Conservation (phyloP, 192 early-diverging fungal genomes). For the Backusella tuberculispora region DNA sequence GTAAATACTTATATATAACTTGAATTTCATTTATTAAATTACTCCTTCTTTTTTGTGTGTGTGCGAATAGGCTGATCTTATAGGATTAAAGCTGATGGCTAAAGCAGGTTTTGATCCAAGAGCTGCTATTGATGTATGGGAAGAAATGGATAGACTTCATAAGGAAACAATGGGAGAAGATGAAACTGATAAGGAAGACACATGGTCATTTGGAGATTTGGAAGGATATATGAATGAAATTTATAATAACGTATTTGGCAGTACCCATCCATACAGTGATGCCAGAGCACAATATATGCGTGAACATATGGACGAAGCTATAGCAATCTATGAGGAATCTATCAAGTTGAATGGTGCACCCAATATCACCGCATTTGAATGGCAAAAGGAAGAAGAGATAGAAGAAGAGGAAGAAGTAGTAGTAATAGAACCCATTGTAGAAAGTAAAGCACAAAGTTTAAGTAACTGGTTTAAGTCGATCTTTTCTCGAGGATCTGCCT, state of each 20-base stretch:
- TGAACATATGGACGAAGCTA: slow-evolving; percentile 28
- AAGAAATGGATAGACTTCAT: slow-evolving; percentile 42
- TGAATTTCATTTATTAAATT: no score
- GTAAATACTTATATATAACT: neutral
- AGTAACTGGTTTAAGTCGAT: neutral
- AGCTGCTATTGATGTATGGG: slow-evolving; percentile 49
- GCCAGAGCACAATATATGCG: slow-evolving; percentile 31
- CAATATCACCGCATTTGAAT: neutral
- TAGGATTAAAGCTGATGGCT: slow-evolving; percentile 52
- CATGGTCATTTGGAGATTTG: neutral
- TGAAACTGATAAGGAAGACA: neutral
- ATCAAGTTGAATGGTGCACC: slow-evolving; percentile 27
- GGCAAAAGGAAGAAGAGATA: neutral
- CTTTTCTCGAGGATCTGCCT: neutral
- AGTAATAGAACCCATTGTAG: neutral
- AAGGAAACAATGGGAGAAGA: neutral
- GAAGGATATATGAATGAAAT: slow-evolving; percentile 11
- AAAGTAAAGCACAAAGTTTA: neutral
- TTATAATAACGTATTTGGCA: slow-evolving; percentile 31
- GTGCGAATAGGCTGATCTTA: slow-evolving; percentile 42
- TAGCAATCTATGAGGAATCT: slow-evolving; percentile 22
- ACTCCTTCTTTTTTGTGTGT: neutral
- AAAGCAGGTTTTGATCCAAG: slow-evolving; percentile 56
- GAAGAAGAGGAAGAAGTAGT: neutral
- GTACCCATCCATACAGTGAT: slow-evolving; percentile 28